Evolutionary conservation across 805 yeast genomes (phyloP), one percentile per base, ranked within the genome.

Genomic region (Candida silvatica): DNA sequence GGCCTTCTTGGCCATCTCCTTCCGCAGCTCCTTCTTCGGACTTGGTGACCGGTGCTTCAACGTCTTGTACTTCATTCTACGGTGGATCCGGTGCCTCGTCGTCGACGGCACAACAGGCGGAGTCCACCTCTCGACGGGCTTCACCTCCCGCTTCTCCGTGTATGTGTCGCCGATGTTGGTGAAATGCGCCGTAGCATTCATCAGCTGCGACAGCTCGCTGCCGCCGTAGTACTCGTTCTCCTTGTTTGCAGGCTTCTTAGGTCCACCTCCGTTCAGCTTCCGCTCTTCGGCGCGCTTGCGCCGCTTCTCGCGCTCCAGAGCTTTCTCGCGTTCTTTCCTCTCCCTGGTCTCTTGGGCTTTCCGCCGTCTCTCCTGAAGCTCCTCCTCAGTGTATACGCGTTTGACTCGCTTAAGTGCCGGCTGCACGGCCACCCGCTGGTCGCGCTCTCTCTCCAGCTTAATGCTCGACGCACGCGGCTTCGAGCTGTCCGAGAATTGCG

Each of bases 151-250:
- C 18, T 29, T 38, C 7, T 32, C 22, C 15, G 25, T 29, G 6
- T 42, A 35, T 27, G 47, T 46, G 22, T 42, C 46, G n/a, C 35
- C 40, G 29, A 46, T 43, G 11, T 41, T 42, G 3, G 52, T 43
- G 28, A 56, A 53, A 37, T 41, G 44, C 19, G 37, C 35, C 5
- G 59, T 42, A 3, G 58, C 57, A 18, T 47, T 47, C 14, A 49
- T 32, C 11, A 55, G 37, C 27, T 28, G 39, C 1, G 48, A 46
- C 17, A 46, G 20, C 28, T 37, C 33, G 11, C 39, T 33, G 12
- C 56, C 56, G 5, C 29, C 18, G 31, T 47, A 52, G 35, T 48
- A 50, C 0, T 22, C 20, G 5, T 35, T 27, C 3, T 24, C 23
- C 16, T 33, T 34, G 7, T 32, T 22, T 22, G 24, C 7, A 8